A percentile compares a stretch with the other conserved stretches of the same genome.
These are phyloP conservation scores for Bryum argenteum DNA, from an alignment of 225 moss, liverwort and hornwort genomes.

Conservation along the genomic window DNA sequence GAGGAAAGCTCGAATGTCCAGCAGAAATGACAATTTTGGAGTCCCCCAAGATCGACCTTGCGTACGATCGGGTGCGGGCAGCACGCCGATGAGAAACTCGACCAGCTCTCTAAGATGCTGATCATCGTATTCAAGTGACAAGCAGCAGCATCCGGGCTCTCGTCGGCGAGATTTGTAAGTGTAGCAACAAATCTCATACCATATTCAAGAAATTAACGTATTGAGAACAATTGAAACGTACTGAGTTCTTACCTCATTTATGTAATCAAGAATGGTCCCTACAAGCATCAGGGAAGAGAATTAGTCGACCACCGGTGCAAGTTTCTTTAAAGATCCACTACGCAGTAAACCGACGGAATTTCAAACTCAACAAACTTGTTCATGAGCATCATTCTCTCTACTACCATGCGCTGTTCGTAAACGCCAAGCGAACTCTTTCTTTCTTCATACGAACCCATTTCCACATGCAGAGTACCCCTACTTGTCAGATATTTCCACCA, in stretches of 20 bases:
- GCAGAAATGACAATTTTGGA: no score
- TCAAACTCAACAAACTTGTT: neutral
- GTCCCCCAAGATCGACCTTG: no score
- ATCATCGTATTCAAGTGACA: neutral
- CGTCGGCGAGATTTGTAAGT: neutral
- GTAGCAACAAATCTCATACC: no score
- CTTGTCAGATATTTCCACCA: no score
- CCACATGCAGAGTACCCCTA: no score
- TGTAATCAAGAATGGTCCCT: conserved; percentile 71
- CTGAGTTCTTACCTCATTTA: conserved; percentile 67
- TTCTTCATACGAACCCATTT: no score
- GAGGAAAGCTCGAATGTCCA: neutral
- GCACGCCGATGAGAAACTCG: neutral
- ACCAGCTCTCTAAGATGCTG: neutral
- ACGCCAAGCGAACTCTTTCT: no score
- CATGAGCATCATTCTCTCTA: neutral
- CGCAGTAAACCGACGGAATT: neutral
- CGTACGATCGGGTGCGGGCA: neutral
- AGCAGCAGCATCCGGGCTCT: neutral
- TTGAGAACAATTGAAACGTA: neutral
- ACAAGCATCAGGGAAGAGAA: conserved; percentile 27
- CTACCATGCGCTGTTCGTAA: neutral
- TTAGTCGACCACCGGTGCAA: conserved; percentile 1
- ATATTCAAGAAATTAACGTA: neutral
- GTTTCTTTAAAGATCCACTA: neutral